Percentiles rank a stretch among this genome's conserved stretches.
Conservation (phyloP, 352 stramenopile genomes). For the Halophytophthora polymorphica region DNA sequence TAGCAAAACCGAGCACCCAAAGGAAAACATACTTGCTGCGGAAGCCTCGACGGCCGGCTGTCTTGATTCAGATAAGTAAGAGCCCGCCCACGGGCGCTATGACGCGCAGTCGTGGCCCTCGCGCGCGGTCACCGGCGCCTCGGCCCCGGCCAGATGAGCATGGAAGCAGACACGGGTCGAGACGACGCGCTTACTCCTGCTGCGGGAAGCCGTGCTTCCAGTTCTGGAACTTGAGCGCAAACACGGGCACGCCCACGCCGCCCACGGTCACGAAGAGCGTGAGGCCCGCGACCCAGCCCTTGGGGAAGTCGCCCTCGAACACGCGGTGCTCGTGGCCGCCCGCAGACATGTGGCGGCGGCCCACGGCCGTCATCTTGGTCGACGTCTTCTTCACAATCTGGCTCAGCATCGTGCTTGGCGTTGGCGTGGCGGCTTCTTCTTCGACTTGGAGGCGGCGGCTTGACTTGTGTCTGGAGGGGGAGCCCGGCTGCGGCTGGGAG, state of each 20-base stretch:
- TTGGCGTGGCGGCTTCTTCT: not conserved
- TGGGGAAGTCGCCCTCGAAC: slow-evolving; percentile 82
- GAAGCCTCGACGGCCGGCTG: no score
- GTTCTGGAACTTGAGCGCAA: slow-evolving; percentile 83
- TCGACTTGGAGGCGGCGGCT: not conserved
- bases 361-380: slow-evolving; percentile 51
- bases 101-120: no score
- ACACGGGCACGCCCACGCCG: slow-evolving; percentile 59
- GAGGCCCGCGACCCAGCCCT: slow-evolving; percentile 57
- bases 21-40: no score
- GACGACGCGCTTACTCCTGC: slow-evolving; percentile 46
- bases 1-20: no score
- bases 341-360: slow-evolving; percentile 67
- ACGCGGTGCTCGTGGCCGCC: slow-evolving; percentile 84
- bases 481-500: slow-evolving; percentile 9
- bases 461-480: slow-evolving; percentile 15
- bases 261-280: slow-evolving; percentile 60
- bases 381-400: slow-evolving; percentile 70
- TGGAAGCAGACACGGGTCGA: not conserved
- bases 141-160: no score
- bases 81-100: no score
- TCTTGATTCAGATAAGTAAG: no score
- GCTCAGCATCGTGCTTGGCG: slow-evolving; percentile 41
- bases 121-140: no score
- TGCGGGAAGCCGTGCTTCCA: slow-evolving; percentile 88